phyloP scores from a whole-genome alignment of 75 land plant genomes.

The Pinus taeda region DNA sequence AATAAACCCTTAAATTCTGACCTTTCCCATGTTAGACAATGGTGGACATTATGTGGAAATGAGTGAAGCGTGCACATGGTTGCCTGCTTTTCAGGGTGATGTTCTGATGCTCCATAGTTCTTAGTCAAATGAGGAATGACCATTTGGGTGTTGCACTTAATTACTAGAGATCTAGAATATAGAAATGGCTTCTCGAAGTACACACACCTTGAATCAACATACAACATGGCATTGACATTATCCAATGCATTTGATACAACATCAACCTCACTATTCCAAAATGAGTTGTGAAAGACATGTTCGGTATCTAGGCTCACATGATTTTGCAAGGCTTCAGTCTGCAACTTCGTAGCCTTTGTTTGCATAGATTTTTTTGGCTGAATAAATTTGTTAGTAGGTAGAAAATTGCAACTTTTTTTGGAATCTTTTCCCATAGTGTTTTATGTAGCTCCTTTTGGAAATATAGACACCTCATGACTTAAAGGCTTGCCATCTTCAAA shows the following conservation, averaged over 20 bases:
- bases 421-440: too few species aligned
- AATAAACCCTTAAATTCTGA: constrained; percentile 94
- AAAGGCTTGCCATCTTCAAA: too few species aligned
- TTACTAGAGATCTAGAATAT: constrained; percentile 87
- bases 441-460: too few species aligned
- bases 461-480: too few species aligned
- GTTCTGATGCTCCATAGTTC: constrained; percentile 95
- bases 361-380: too few species aligned
- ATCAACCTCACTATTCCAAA: constrained; percentile 79
- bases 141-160: constrained; percentile 96
- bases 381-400: too few species aligned
- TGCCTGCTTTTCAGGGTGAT: constrained; percentile 96
- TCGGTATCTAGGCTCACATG: constrained; percentile 84
- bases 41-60: constrained; percentile 92
- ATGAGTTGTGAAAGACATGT: constrained; percentile 81
- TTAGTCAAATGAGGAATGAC: constrained; percentile 92
- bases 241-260: constrained; percentile 88
- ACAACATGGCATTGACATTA: constrained; percentile 86
- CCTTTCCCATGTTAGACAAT: constrained; percentile 91
- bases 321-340: constrained; percentile 79
- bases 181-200: constrained; percentile 93
- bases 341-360: too few species aligned
- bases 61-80: constrained; percentile 98
- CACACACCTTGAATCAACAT: constrained; percentile 81
- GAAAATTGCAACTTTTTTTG: too few species aligned